Evolutionary conservation across 2,329 filamentous ascomycete genomes (phyloP), one percentile per base, ranked within the genome.

Genomic region (Coniella vitis): DNA sequence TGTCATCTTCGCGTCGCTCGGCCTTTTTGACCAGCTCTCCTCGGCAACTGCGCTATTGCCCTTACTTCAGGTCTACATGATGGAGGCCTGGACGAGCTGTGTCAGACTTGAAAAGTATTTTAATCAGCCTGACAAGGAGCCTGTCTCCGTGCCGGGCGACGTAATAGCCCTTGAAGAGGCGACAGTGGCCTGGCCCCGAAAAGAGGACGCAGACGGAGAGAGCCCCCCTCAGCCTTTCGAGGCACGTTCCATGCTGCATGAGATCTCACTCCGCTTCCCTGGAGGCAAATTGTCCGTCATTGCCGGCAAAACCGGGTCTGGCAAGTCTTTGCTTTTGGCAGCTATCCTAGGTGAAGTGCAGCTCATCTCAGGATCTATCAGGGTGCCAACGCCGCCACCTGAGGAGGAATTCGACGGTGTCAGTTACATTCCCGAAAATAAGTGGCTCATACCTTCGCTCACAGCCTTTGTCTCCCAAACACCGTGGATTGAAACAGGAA

Each of bases 401-500:
- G 38, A 57, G 12, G 51, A 58, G 4, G 54, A 57, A 5, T 56
- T 54, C 13, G 57, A 58, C 29, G 35, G 52, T 19, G 39, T 49
- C 35, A 52, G 55, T 5, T 48, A 51, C n/a, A 58, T 63, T 10
- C 46, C 55, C 2, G 57, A 48, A 32, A 45, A 48, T 2, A 55
- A 61, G 7, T 68, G 65, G 65, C 58, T 67, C n/a, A 49, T 69
- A 20, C 64, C 67, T 0, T 56, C 61, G 12, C 58, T 69, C 20
- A 66, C 69, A 5, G 66, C 70, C 0, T 73, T 72, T 54, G 70
- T 72, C 4, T 68, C 70, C 9, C 72, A 75, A 53, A 67, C 65
- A 1, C 67, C 72, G 0, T 75, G 71, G 72, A 61, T 75, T 13
- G 69, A 74, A 50, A 71, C 69, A 25, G 68, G 67, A 4, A 69